Conservation (phyloP, 805 yeast species). For the Limtongia smithiae region DNA sequence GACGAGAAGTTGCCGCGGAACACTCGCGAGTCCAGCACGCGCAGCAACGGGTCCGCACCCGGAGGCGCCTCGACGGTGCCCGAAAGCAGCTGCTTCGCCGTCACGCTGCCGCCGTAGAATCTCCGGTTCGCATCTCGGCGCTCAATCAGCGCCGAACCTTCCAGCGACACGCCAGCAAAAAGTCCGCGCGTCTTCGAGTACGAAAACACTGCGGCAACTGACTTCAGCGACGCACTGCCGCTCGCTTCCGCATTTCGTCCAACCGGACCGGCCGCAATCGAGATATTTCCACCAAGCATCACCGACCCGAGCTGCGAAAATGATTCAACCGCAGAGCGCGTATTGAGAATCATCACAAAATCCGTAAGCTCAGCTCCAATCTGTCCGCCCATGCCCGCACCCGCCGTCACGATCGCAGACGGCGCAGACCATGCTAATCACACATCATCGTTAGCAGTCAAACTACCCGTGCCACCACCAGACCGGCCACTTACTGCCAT, state of each 20-base stretch:
- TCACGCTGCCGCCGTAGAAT: conserved; percentile 84
- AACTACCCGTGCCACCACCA: too few relatives aligned
- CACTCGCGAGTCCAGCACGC: conserved; percentile 80
- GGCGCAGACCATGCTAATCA: conserved; percentile 93
- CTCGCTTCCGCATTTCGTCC: conserved; percentile 98
- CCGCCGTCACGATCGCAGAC: conserved; percentile 90
- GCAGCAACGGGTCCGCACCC: conserved; percentile 78
- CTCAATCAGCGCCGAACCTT: conserved; percentile 94
- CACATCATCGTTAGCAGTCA: conserved; percentile 6
- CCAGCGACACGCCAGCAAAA: conserved; percentile 95
- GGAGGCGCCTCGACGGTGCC: conserved; percentile 95
- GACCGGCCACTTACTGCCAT: conserved; percentile 56
- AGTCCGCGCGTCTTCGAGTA: conserved; percentile 95
- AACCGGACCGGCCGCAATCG: conserved; percentile 95
- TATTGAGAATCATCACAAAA: conserved; percentile 87
- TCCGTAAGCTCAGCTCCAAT: conserved; percentile 95
- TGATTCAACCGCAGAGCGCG: conserved; percentile 82
- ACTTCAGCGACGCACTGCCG: conserved; percentile 82
- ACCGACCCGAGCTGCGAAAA: conserved; percentile 93
- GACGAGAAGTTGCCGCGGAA: conserved; percentile 56
- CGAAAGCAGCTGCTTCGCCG: conserved; percentile 76
- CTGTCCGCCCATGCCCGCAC: conserved; percentile 97
- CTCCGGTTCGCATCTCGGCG: conserved; percentile 96
- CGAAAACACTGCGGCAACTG: conserved; percentile 86
- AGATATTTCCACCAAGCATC: conserved; percentile 90